These are phyloP conservation scores for Leccinum barrowsii DNA, from an alignment of 768 basidiomycete genomes.

Conservation along the genomic window DNA sequence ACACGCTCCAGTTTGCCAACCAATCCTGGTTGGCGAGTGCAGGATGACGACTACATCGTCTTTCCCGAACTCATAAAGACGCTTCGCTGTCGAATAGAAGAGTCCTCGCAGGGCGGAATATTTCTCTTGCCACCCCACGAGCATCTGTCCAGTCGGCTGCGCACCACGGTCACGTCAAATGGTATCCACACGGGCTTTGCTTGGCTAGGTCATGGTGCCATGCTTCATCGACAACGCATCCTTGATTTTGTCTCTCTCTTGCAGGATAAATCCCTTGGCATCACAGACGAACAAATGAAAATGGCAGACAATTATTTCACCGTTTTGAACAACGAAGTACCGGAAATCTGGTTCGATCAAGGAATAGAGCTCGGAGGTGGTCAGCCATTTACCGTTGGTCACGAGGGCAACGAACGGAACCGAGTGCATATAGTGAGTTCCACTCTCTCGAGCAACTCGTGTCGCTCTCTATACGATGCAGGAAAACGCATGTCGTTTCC, in stretches of 20 bases:
- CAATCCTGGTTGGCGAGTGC: conserved; percentile 1
- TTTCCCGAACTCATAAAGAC: conserved; percentile 52
- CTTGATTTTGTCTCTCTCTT: conserved; percentile 50
- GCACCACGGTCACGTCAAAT: conserved; percentile 37
- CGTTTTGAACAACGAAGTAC: conserved; percentile 49
- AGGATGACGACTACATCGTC: conserved; percentile 72
- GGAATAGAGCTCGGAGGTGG: conserved; percentile 59
- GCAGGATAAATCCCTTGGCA: conserved; percentile 33
- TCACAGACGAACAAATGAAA: conserved; percentile 47
- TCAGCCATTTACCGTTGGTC: conserved; percentile 58
- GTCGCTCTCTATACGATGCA: conserved; percentile 19
- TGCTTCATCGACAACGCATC: conserved; percentile 43
- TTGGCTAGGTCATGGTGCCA: conserved; percentile 64
- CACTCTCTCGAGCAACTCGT: not conserved
- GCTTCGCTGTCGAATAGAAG: conserved; percentile 40
- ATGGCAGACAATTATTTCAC: conserved; percentile 75
- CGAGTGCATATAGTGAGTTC: conserved; percentile 52
- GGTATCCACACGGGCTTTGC: conserved; percentile 54
- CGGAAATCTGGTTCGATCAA: conserved; percentile 64
- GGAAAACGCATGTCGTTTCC: conserved; percentile 44
- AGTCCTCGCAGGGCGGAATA: conserved; percentile 32
- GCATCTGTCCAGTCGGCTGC: conserved; percentile 50
- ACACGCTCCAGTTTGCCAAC: not conserved
- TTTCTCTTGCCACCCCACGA: conserved; percentile 62
- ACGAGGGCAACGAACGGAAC: conserved; percentile 56